Evolutionary conservation across 441 rosid genomes (phyloP).

Genomic region (Monsonia emarginata): DNA sequence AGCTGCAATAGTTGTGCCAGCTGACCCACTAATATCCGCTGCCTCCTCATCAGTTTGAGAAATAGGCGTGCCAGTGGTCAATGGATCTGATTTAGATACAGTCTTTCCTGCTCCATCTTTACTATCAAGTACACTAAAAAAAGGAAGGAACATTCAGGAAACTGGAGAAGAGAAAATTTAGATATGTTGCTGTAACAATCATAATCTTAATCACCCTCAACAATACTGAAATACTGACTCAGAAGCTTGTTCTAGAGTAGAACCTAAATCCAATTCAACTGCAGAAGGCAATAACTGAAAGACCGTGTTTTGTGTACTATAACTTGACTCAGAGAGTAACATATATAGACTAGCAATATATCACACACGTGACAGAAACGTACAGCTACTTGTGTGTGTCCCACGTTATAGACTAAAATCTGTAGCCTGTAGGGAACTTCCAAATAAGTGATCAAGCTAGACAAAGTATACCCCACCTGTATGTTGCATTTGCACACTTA

Average conservation of each 20-base stretch:
- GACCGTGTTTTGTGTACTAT: neutral
- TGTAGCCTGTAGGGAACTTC: neutral
- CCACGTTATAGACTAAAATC: too few species aligned
- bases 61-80: slow-evolving; percentile 21
- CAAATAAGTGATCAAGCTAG: neutral
- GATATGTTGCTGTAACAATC: neutral
- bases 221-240: neutral
- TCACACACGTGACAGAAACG: too few species aligned
- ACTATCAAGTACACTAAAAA: slow-evolving; percentile 47
- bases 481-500: neutral
- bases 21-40: slow-evolving; percentile 34
- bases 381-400: too few species aligned
- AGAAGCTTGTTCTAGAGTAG: slow-evolving; percentile 1
- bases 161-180: slow-evolving; percentile 1
- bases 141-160: slow-evolving; percentile 4
- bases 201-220: neutral
- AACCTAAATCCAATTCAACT: neutral
- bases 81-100: slow-evolving; percentile 39
- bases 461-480: neutral
- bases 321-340: neutral
- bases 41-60: slow-evolving; percentile 31
- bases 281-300: neutral
- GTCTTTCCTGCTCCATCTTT: slow-evolving; percentile 42
- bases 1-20: slow-evolving; percentile 36
- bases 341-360: too few species aligned